These are phyloP conservation scores for Diplodia sapinea DNA, from an alignment of 2,329 filamentous ascomycete genomes.

Conservation along the genomic window DNA sequence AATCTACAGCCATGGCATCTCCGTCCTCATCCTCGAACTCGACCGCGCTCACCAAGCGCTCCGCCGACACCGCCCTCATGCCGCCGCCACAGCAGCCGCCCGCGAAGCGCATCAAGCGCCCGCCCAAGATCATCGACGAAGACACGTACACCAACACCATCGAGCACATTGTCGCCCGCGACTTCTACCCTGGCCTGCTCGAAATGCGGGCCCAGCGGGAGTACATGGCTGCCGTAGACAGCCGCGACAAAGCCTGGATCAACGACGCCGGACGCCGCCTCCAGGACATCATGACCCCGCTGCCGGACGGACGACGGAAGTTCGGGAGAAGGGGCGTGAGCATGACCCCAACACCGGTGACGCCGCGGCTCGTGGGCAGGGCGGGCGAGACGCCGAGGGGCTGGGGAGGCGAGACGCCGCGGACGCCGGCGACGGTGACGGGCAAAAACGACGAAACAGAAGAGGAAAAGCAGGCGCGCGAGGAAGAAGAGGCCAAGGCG, in stretches of 20 bases:
- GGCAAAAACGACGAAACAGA: slow-evolving; percentile 35
- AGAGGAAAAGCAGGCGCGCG: slow-evolving; percentile 36
- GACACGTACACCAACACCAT: slow-evolving; percentile 89
- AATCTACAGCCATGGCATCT: background rate
- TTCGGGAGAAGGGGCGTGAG: background rate
- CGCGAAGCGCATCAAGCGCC: slow-evolving; percentile 88
- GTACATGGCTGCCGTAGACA: slow-evolving; percentile 89
- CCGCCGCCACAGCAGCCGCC: slow-evolving; percentile 74
- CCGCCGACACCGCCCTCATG: slow-evolving; percentile 75
- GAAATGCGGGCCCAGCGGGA: slow-evolving; percentile 89
- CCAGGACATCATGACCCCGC: slow-evolving; percentile 79
- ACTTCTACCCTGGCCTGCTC: slow-evolving; percentile 92
- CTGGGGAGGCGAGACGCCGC: slow-evolving; percentile 76
- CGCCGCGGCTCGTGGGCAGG: slow-evolving; percentile 30
- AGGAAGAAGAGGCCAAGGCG: slow-evolving; percentile 58
- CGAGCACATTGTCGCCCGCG: slow-evolving; percentile 91
- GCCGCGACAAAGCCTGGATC: slow-evolving; percentile 85
- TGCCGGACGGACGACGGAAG: slow-evolving; percentile 54
- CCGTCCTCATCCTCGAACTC: slow-evolving; percentile 37
- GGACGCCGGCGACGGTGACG: slow-evolving; percentile 54
- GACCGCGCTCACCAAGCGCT: slow-evolving; percentile 71
- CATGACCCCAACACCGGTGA: slow-evolving; percentile 43
- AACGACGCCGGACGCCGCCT: slow-evolving; percentile 70
- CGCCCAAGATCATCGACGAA: slow-evolving; percentile 86
- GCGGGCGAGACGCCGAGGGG: slow-evolving; percentile 65